Conservation (phyloP, 164 flowering plant species). For the Tinospora cordifolia region DNA sequence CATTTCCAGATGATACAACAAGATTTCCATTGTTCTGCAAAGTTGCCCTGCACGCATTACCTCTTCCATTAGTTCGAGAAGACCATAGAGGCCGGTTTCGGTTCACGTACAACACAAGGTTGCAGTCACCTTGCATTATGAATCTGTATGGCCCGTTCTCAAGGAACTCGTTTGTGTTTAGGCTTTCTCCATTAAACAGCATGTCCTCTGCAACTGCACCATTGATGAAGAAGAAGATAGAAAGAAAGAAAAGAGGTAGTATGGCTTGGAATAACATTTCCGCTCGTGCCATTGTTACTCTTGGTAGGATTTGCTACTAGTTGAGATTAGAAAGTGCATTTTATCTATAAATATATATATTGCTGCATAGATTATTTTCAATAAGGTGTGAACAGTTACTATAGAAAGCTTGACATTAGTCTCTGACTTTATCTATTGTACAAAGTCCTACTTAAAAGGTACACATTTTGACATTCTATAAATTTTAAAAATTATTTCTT, state of each 20-base stretch:
- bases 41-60: conserved; percentile 8
- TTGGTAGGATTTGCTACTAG: background rate
- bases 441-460: too few species aligned
- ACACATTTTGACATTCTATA: too few species aligned
- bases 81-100: conserved; percentile 10
- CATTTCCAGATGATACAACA: conserved; percentile 11
- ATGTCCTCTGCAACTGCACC: conserved; percentile 9
- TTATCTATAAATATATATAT: background rate
- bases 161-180: conserved; percentile 13
- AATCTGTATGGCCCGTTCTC: conserved; percentile 22
- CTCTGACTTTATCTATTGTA: background rate
- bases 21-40: conserved; percentile 15
- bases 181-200: conserved; percentile 18
- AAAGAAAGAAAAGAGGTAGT: background rate
- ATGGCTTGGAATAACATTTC: background rate
- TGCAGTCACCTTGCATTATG: conserved; percentile 19
- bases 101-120: conserved; percentile 22
- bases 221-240: background rate
- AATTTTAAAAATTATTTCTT: too few species aligned
- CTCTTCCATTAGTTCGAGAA: conserved; percentile 16
- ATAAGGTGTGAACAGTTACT: background rate
- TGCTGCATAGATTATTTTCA: background rate
- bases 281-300: background rate
- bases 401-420: background rate
- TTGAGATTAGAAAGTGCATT: background rate